Base-by-base conservation (phyloP, 345 rosid species). In the Hibiscus syriacus region DNA sequence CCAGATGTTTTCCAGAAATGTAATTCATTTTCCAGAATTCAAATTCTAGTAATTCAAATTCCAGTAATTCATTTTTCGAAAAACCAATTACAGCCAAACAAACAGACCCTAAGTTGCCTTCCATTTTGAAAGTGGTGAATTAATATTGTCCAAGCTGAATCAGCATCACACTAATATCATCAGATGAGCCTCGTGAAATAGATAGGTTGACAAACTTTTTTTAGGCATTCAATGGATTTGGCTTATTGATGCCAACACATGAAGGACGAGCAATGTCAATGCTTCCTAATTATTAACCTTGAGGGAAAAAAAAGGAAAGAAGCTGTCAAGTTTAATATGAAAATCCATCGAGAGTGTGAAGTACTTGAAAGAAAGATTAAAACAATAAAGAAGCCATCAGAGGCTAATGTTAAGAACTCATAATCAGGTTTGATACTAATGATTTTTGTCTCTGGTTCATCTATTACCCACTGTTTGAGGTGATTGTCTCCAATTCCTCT, bases 211-310 rank as follows among this genome's bases (percentile, higher is more conserved):
- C 82, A 16, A 92, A 93, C 77, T 74, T 77, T 78, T 83, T 86
- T 70, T 91, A 88, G 0, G 98, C 96, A 2, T 32, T 55, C 54
- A 73, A 69, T 68, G 77, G 68, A n/a, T 79, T 77, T 22, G 84
- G 77, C 65, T 80, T 76, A 17, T 78, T 83, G 1, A 62, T 67
- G 60, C 82, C 97, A 1, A 80, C 3, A 6, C 74, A 84, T 6
- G 80, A 64, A 1, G 87, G 77, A 9, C 89, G 92, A 49, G 83
- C 88, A 32, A 82, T 55, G 63, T 92, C 89, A 19, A 92, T 20
- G 97, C 98, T 76, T 90, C 98, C 79, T 92, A 92, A 74, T 86
- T 88, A 4, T 80, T 78, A 45, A 92, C 88, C 92, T 86, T n/a
- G n/a, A n/a, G 82, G n/a, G 50, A 32, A 34, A 34, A 0, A 16